These are phyloP conservation scores for Ziziphus jujuba DNA, from an alignment of 306 rosid genomes.

Conservation along the genomic window DNA sequence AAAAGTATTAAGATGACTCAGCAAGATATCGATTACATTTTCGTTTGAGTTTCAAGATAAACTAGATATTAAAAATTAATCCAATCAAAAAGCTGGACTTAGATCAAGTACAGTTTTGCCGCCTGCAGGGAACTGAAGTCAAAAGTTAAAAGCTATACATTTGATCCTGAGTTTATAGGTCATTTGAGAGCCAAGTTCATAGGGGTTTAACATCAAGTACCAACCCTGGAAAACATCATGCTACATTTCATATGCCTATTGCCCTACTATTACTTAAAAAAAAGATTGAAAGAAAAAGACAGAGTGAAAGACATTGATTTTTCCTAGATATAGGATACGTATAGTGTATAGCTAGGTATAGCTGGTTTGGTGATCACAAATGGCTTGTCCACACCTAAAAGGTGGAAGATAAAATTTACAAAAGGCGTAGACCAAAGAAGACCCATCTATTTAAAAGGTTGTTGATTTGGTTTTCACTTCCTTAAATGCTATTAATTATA, in stretches of 20 bases:
- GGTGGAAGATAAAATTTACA: background rate
- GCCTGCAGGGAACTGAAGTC: too few species aligned
- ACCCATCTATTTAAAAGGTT: slow-evolving; percentile 1
- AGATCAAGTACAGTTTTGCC: too few species aligned
- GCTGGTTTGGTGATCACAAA: slow-evolving; percentile 14
- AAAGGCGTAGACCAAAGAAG: slow-evolving; percentile 3
- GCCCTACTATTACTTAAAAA: background rate
- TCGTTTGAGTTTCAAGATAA: too few species aligned
- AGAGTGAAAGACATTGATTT: background rate
- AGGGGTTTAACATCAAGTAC: background rate
- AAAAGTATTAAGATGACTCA: too few species aligned
- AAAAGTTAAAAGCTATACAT: too few species aligned
- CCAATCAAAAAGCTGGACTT: too few species aligned
- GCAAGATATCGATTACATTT: too few species aligned
- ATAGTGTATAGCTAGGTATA: background rate
- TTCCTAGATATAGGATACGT: background rate
- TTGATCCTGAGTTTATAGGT: too few species aligned
- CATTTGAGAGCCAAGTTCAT: too few species aligned
- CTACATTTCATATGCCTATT: slow-evolving; percentile 13
- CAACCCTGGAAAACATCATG: background rate
- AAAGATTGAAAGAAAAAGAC: background rate
- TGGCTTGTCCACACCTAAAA: background rate
- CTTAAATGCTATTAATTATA: too few species aligned
- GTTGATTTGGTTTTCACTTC: background rate
- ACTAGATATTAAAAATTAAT: too few species aligned